These are phyloP conservation scores for Monosporascus sp. DNA, from an alignment of 2,329 filamentous ascomycete genomes.

Conservation along the genomic window DNA sequence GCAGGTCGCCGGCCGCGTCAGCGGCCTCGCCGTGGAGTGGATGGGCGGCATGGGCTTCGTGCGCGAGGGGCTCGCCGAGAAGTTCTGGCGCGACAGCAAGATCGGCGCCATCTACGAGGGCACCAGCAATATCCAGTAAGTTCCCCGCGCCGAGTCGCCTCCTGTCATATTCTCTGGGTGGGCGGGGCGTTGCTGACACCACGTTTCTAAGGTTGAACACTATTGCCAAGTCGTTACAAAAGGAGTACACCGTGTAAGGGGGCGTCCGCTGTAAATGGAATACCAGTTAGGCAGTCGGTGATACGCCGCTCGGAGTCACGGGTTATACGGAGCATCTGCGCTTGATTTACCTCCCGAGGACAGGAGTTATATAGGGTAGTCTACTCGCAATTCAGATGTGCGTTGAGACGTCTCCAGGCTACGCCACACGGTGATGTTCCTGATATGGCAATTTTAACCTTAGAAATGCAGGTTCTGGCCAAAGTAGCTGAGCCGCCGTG, in stretches of 20 bases:
- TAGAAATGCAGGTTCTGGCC: too few relatives aligned
- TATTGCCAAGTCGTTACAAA: constrained; percentile 58
- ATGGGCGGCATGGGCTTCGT: constrained; percentile 99
- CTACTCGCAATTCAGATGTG: too few relatives aligned
- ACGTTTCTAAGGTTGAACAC: constrained; percentile 47
- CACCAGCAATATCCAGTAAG: constrained; percentile 69
- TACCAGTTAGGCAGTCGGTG: not conserved
- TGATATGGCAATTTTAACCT: too few relatives aligned
- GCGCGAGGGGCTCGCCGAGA: constrained; percentile 91
- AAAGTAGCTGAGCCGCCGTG: too few relatives aligned
- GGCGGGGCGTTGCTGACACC: constrained; percentile 17
- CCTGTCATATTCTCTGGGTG: not conserved
- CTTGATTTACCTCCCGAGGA: not conserved
- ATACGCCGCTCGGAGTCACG: not conserved
- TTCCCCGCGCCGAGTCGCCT: constrained; percentile 4
- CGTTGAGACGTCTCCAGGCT: too few relatives aligned
- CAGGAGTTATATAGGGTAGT: too few relatives aligned
- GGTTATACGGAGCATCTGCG: not conserved
- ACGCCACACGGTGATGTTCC: too few relatives aligned
- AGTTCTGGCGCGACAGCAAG: constrained; percentile 97
- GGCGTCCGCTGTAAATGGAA: not conserved
- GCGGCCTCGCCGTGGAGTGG: constrained; percentile 88
- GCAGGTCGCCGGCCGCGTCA: constrained; percentile 85
- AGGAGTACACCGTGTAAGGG: constrained; percentile 48
- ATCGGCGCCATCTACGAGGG: constrained; percentile 98